Evolutionary conservation across 2,329 filamentous ascomycete genomes (phyloP).

Genomic region (Neobulgaria alba): DNA sequence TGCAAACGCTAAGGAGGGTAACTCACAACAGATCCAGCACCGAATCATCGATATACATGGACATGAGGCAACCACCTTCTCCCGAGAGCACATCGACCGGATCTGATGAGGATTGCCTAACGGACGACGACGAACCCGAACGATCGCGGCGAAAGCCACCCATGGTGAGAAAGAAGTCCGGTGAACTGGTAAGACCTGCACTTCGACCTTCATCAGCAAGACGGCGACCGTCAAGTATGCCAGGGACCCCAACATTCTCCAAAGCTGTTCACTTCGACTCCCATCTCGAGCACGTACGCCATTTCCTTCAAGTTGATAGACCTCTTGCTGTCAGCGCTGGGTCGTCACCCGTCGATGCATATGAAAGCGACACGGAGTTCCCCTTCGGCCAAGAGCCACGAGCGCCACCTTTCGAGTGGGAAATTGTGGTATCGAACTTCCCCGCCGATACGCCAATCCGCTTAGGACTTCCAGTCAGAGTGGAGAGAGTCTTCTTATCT

Average conservation of each 20-base stretch:
- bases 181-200: constrained; percentile 88
- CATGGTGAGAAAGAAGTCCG: constrained; percentile 97
- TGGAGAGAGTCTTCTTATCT: constrained; percentile 84
- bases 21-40: constrained; percentile 26
- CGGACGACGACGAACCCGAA: constrained; percentile 48
- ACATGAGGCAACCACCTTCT: constrained; percentile 26
- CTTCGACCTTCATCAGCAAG: constrained; percentile 66
- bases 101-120: constrained; percentile 50
- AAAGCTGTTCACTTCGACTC: constrained; percentile 99
- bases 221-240: constrained; percentile 88
- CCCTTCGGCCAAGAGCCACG: constrained; percentile 57
- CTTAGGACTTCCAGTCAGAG: constrained; percentile 58
- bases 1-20: constrained; percentile 19
- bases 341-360: constrained; percentile 81
- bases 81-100: constrained; percentile 42
- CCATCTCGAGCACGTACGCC: constrained; percentile 88
- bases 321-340: constrained; percentile 94
- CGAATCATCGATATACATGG: constrained; percentile 41
- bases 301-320: constrained; percentile 89
- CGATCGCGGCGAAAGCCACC: constrained; percentile 61
- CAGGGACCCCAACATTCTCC: constrained; percentile 87
- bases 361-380: constrained; percentile 83
- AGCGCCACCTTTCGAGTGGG: constrained; percentile 66
- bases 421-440: constrained; percentile 79
- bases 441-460: constrained; percentile 58